phyloP scores from a whole-genome alignment of 805 yeast species.

The Priceomyces melissophilus region DNA sequence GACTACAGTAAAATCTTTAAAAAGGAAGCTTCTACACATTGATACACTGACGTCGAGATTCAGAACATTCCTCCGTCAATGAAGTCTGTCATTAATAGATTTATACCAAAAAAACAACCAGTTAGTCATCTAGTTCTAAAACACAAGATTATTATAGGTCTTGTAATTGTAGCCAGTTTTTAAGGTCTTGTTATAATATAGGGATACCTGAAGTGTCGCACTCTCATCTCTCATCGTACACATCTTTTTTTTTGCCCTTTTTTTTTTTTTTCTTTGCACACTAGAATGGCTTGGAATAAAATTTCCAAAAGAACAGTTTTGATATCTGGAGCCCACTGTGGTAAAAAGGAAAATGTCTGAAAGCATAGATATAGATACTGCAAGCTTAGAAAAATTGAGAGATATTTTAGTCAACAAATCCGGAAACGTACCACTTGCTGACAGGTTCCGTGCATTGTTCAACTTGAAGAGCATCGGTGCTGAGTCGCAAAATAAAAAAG shows the following conservation, averaged over 20 bases:
- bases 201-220: too few relatives aligned
- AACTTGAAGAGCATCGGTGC: conserved; percentile 83
- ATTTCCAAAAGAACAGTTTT: background rate
- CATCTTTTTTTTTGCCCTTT: conserved; percentile 3
- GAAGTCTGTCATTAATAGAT: too few relatives aligned
- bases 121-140: too few relatives aligned
- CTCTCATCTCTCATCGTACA: too few relatives aligned
- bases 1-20: too few relatives aligned
- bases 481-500: conserved; percentile 52
- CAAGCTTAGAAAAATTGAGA: conserved; percentile 61
- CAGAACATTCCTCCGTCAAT: too few relatives aligned
- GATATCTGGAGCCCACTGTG: background rate
- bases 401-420: conserved; percentile 62
- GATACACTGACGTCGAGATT: too few relatives aligned
- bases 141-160: too few relatives aligned
- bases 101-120: too few relatives aligned
- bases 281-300: background rate
- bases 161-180: too few relatives aligned
- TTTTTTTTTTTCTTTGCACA: background rate
- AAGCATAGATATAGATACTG: conserved; percentile 37
- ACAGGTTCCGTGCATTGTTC: conserved; percentile 91
- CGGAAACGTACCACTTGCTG: conserved; percentile 74
- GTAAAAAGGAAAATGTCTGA: conserved; percentile 21
- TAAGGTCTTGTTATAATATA: too few relatives aligned
- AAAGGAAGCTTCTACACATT: too few relatives aligned